Evolutionary conservation across 768 basidiomycete genomes (phyloP).

Genomic region (Pleurotus pulmonarius): DNA sequence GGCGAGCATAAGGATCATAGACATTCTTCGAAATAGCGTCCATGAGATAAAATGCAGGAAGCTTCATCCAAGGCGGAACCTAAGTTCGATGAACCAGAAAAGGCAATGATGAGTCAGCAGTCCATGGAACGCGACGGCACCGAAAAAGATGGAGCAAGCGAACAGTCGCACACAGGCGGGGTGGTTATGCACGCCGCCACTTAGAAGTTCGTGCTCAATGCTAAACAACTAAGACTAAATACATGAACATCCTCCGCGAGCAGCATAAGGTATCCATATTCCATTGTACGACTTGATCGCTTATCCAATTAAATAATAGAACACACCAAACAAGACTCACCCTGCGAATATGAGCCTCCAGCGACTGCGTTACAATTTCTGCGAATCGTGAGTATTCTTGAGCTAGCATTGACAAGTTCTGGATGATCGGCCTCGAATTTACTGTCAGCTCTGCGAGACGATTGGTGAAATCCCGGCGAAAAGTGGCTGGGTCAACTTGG

Average conservation of each 20-base stretch:
- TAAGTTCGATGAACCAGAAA: constrained; percentile 37
- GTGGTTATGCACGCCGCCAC: constrained; percentile 12
- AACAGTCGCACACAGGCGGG: constrained; percentile 17
- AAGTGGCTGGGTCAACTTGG: constrained; percentile 63
- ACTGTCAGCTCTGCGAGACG: constrained; percentile 81
- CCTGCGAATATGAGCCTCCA: constrained; percentile 82
- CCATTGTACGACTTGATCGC: constrained; percentile 9
- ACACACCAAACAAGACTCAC: constrained; percentile 56
- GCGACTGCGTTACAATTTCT: constrained; percentile 74
- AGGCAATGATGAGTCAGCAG: constrained; percentile 68
- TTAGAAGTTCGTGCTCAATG: constrained; percentile 35
- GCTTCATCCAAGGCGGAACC: constrained; percentile 87
- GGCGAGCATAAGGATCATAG: constrained; percentile 85
- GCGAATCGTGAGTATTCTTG: constrained; percentile 80
- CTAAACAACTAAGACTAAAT: constrained; percentile 38
- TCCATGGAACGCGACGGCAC: constrained; percentile 33
- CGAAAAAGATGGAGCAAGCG: constrained; percentile 12
- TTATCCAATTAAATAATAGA: constrained; percentile 9
- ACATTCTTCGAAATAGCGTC: constrained; percentile 98
- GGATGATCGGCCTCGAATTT: constrained; percentile 95
- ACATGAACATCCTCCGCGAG: constrained; percentile 31
- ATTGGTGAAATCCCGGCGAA: constrained; percentile 73
- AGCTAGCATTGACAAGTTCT: constrained; percentile 87
- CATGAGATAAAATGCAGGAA: constrained; percentile 91
- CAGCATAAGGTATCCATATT: background rate